Percentiles rank a stretch among this genome's conserved stretches.
These are phyloP conservation scores for Sherardia arvensis DNA, from an alignment of 257 asterid genomes.

Conservation along the genomic window DNA sequence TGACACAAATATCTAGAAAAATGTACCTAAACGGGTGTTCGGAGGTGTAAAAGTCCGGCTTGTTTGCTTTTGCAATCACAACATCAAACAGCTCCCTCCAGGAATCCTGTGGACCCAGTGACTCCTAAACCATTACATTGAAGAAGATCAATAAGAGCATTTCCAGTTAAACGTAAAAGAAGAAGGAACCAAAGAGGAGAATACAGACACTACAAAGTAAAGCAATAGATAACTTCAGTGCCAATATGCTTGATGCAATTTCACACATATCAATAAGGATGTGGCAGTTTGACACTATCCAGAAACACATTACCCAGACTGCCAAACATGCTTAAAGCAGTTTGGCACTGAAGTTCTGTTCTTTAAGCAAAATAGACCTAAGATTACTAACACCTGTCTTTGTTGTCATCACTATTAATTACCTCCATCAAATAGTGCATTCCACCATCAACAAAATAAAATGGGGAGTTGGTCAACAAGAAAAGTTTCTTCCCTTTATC, in stretches of 20 bases:
- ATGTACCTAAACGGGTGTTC: slow-evolving; percentile 91
- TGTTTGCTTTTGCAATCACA: slow-evolving; percentile 88
- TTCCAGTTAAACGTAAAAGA: background rate
- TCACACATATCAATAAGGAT: background rate
- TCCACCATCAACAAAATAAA: slow-evolving; percentile 95
- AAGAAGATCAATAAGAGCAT: background rate
- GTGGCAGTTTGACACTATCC: background rate
- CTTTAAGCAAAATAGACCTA: too few relatives aligned
- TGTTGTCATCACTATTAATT: slow-evolving; percentile 22
- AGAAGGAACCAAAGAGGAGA: background rate
- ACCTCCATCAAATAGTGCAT: slow-evolving; percentile 92
- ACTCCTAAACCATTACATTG: slow-evolving; percentile 38
- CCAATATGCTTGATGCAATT: background rate
- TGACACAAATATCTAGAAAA: slow-evolving; percentile 5
- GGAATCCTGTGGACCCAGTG: slow-evolving; percentile 65
- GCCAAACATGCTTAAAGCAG: background rate
- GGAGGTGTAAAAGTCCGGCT: slow-evolving; percentile 95
- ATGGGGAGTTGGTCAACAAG: slow-evolving; percentile 90
- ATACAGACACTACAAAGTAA: background rate
- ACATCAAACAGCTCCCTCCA: slow-evolving; percentile 99
- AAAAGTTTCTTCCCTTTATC: slow-evolving; percentile 94
- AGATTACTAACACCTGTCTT: slow-evolving; percentile 5
- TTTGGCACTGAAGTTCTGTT: too few relatives aligned
- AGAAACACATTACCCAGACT: background rate
- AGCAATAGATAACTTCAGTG: background rate